These are phyloP conservation scores for Pulveroboletus ravenelii DNA, from an alignment of 768 basidiomycete species.

Conservation along the genomic window DNA sequence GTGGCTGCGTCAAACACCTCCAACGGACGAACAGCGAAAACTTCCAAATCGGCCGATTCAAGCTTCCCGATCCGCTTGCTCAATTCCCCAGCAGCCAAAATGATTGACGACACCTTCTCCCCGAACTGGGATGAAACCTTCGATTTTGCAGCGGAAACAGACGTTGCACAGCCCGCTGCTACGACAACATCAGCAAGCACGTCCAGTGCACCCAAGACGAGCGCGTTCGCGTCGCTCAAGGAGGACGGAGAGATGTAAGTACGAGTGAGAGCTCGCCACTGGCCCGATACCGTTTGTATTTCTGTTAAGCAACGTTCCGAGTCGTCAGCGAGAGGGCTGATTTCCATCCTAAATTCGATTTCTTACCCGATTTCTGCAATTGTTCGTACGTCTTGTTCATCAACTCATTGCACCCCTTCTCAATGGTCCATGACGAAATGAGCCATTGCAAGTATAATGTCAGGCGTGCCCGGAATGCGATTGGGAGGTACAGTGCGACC, in stretches of 20 bases:
- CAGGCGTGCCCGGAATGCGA: slow-evolving; percentile 6
- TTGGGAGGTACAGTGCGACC: neutral
- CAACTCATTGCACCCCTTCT: neutral
- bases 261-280: slow-evolving; percentile 8
- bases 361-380: slow-evolving; percentile 4
- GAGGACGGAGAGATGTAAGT: neutral
- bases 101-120: slow-evolving; percentile 1
- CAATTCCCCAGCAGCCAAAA: slow-evolving; percentile 1
- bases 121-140: slow-evolving; percentile 3
- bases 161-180: slow-evolving; percentile 4
- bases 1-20: slow-evolving; percentile 1
- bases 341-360: too few relatives aligned
- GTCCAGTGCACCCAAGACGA: neutral
- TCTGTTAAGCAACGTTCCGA: neutral
- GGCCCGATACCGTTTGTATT: slow-evolving; percentile 1
- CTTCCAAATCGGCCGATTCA: slow-evolving; percentile 7
- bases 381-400: slow-evolving; percentile 1
- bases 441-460: neutral
- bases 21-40: neutral
- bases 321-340: too few relatives aligned
- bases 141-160: neutral
- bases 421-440: slow-evolving; percentile 10
- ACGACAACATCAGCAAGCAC: slow-evolving; percentile 7
- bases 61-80: slow-evolving; percentile 4
- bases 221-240: neutral